A percentile compares a stretch with the other conserved stretches of the same genome.
phyloP scores from a whole-genome alignment of 257 asterid genomes.

The Scutellaria minor region DNA sequence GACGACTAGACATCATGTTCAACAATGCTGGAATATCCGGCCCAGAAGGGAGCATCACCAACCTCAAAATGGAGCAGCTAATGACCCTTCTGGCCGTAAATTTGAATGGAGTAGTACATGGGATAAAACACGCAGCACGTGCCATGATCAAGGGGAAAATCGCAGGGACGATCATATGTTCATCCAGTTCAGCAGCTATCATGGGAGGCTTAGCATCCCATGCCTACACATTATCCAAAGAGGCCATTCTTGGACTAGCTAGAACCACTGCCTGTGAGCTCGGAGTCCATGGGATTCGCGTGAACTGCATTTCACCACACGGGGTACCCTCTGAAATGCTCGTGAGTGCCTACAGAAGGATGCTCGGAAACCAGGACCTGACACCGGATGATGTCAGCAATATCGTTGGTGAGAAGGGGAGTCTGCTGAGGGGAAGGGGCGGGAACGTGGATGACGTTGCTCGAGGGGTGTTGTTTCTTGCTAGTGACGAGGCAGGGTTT shows the following conservation, averaged over 20 bases:
- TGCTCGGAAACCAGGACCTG: conserved; percentile 52
- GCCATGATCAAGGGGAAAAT: conserved; percentile 57
- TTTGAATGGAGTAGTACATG: conserved; percentile 74
- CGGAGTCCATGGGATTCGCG: conserved; percentile 74
- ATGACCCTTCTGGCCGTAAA: conserved; percentile 53
- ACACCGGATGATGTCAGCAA: conserved; percentile 58
- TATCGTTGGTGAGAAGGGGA: conserved; percentile 71
- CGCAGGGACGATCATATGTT: conserved; percentile 68
- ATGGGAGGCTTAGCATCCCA: conserved; percentile 85
- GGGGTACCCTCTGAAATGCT: conserved; percentile 90
- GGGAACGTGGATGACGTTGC: conserved; percentile 74
- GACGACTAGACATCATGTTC: conserved; percentile 76
- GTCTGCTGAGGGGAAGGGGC: conserved; percentile 69
- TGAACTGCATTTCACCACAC: conserved; percentile 79
- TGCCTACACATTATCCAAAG: conserved; percentile 72
- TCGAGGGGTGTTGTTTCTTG: conserved; percentile 65
- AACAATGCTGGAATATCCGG: conserved; percentile 85
- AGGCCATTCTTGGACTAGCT: conserved; percentile 67
- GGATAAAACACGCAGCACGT: conserved; percentile 78
- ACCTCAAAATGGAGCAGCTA: conserved; percentile 55
- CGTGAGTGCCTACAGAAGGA: conserved; percentile 49
- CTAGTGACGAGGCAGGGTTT: conserved; percentile 76
- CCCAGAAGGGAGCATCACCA: conserved; percentile 73
- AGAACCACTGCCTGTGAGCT: conserved; percentile 83
- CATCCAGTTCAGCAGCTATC: conserved; percentile 85